These are phyloP conservation scores for Nakazawaea ernobii DNA, from an alignment of 805 yeast genomes.

Conservation along the genomic window DNA sequence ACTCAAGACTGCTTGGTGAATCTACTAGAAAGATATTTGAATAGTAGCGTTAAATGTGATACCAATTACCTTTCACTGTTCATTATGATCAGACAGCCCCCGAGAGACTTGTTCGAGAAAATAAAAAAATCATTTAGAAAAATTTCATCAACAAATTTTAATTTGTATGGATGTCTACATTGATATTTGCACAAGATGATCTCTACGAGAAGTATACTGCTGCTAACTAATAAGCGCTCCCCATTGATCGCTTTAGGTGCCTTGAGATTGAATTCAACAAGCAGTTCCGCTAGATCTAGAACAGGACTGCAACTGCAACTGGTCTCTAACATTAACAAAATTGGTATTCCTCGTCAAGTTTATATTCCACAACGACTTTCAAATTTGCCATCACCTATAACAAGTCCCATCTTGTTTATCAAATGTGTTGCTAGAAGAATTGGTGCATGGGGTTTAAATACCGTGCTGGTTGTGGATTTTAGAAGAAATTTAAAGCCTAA, in stretches of 20 bases:
- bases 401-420: constrained; percentile 35
- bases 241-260: neutral
- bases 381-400: constrained; percentile 36
- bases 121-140: too few species aligned
- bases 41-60: too few species aligned
- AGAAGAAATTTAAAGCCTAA: constrained; percentile 50
- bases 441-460: constrained; percentile 63
- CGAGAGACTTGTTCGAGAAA: too few species aligned
- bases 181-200: too few species aligned
- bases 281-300: too few species aligned
- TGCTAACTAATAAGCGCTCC: neutral
- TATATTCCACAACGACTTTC: constrained; percentile 47
- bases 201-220: too few species aligned
- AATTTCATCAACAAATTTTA: too few species aligned
- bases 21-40: too few species aligned
- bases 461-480: constrained; percentile 44
- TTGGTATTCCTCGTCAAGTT: constrained; percentile 30
- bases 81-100: too few species aligned
- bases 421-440: constrained; percentile 53
- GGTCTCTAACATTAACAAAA: constrained; percentile 25
- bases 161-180: too few species aligned
- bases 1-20: too few species aligned
- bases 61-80: too few species aligned
- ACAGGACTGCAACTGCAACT: constrained; percentile 5
- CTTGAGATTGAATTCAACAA: neutral